These are phyloP conservation scores for Cyclotella atomus DNA, from an alignment of 108 stramenopile species.

Conservation along the genomic window DNA sequence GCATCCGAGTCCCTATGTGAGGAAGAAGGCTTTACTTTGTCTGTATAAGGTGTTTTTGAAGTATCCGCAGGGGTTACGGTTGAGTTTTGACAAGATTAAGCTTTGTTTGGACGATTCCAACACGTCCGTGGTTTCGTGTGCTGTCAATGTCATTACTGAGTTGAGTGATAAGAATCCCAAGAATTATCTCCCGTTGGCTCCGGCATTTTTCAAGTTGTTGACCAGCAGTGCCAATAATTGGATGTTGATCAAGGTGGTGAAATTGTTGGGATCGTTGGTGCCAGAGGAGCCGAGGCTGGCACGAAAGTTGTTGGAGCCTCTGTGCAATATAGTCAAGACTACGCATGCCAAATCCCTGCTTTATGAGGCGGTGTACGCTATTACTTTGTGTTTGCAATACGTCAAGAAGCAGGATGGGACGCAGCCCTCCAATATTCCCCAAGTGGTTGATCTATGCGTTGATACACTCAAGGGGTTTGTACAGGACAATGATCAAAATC, in stretches of 20 bases:
- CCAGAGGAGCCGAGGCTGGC: conserved; percentile 98
- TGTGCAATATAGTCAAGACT: conserved; percentile 92
- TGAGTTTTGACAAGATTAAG: conserved; percentile 95
- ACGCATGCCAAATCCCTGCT: conserved; percentile 96
- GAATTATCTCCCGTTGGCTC: conserved; percentile 97
- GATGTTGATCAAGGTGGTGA: conserved; percentile 99
- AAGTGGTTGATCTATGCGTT: conserved; percentile 90
- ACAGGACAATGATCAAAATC: conserved; percentile 97
- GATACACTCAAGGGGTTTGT: conserved; percentile 90
- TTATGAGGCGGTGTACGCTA: conserved; percentile 96
- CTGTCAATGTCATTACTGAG: conserved; percentile 99
- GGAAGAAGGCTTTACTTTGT: conserved; percentile 97
- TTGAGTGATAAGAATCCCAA: conserved; percentile 96
- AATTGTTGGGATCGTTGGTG: conserved; percentile 94
- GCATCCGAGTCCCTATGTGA: conserved; percentile 92
- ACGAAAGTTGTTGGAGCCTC: conserved; percentile 96
- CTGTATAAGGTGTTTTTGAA: conserved; percentile 97
- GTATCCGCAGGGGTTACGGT: conserved; percentile 98
- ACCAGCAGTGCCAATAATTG: conserved; percentile 97
- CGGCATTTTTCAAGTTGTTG: conserved; percentile 95
- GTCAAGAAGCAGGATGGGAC: conserved; percentile 91
- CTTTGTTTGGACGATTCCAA: conserved; percentile 89
- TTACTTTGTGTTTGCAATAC: conserved; percentile 95
- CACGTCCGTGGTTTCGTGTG: conserved; percentile 93
- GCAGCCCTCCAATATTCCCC: conserved; percentile 88